Base-by-base conservation (phyloP, 306 rosid species). In the Lotus japonicus region DNA sequence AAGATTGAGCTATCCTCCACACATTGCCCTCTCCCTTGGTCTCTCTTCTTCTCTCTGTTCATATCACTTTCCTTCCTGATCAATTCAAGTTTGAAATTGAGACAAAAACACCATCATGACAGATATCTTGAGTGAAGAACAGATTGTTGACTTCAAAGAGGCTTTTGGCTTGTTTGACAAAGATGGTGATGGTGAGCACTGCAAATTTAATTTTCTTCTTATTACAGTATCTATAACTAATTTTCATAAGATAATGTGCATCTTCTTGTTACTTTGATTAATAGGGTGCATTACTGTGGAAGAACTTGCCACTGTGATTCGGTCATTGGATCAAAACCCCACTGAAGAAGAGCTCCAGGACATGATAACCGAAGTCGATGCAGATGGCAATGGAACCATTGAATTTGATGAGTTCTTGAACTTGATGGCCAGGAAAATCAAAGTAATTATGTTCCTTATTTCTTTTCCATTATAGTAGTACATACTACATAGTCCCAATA, bases 241-340 rank as follows among this genome's bases (percentile, higher is more conserved):
- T 51, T 62, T 51, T 72, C 56, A 58, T 21, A 21, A 21, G 3
- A 21, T 21, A 5, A 11, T 31, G 4, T 54, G 61, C 65, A 31
- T 35, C n/a, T 78, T 67, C 18, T 59, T 46, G 28, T 9, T 38
- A 63, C 16, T 53, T 9, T 43, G 6, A 59, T 9, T 43, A 12
- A 59, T 50, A 94, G 99, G 99, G 2, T 95, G 97, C 83, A 90
- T 95, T 64, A 87, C 97, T n/a, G 65, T 88, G 12, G 99, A 95
- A 64, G 99, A 95, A 88, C 74, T 95, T 60, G 97, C 91, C 15
- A 88, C 97, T n/a, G 99, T 95, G 7, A 90, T 90, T 41, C 76
- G 95, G 53, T 95, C 99, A 21, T 59, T 95, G 81, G 99, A 90
- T 90, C 96, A 90, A 66, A 95, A 95, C 45, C 99, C 99, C 3